These are phyloP conservation scores for Stephania cephalantha DNA, from an alignment of 164 flowering plant species.

Conservation along the genomic window DNA sequence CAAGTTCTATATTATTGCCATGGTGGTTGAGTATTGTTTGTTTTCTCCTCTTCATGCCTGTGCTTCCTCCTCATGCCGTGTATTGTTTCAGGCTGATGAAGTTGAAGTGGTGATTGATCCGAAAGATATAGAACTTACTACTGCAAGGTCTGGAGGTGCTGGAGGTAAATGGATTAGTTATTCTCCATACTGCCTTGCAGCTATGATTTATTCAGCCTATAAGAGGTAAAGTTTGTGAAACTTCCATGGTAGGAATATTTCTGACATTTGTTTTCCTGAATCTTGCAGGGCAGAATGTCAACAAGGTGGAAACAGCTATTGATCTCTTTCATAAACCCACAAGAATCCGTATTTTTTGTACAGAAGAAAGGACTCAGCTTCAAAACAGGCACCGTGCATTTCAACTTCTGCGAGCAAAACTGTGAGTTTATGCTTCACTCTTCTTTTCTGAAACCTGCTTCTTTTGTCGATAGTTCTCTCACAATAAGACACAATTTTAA, in stretches of 20 bases:
- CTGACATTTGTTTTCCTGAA: conserved; percentile 7
- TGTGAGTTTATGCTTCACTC: conserved; percentile 40
- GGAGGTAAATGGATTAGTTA: conserved; percentile 52
- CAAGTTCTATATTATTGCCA: not conserved
- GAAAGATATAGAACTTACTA: conserved; percentile 91
- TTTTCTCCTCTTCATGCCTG: not conserved
- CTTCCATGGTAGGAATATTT: not conserved
- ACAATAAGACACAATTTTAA: not conserved
- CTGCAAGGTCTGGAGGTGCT: conserved; percentile 98
- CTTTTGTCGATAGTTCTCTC: too few relatives aligned
- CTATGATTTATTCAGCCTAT: not conserved
- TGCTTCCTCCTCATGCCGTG: not conserved
- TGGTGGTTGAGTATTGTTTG: not conserved
- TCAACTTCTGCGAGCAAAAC: conserved; percentile 87
- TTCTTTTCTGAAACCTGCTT: not conserved
- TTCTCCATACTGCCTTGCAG: not conserved
- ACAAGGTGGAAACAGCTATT: conserved; percentile 98
- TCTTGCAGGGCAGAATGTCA: conserved; percentile 94
- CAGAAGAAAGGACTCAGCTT: conserved; percentile 94
- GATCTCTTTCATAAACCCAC: conserved; percentile 96
- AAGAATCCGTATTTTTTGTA: conserved; percentile 95
- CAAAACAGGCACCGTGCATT: conserved; percentile 73
- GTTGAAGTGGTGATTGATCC: conserved; percentile 95
- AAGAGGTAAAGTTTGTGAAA: not conserved
- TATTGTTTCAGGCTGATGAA: conserved; percentile 68